Evolutionary conservation across 192 early-diverging fungal species (phyloP).

Genomic region (Mortierella alpina): DNA sequence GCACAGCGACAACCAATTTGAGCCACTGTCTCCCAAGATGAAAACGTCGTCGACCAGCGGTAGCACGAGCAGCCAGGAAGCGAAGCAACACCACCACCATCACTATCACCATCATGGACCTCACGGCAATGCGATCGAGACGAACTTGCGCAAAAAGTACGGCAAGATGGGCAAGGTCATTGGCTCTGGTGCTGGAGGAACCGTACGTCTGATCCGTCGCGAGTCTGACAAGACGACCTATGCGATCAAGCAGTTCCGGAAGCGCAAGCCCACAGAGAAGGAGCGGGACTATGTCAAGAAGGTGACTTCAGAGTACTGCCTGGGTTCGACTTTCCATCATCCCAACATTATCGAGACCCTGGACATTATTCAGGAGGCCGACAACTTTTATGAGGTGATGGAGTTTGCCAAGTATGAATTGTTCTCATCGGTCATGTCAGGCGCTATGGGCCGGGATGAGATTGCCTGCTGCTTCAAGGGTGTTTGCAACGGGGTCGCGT

Average conservation of each 20-base stretch:
- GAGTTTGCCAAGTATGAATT: conserved; percentile 94
- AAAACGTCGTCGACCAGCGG: background rate
- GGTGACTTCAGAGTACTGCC: conserved; percentile 86
- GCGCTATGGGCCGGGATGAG: conserved; percentile 79
- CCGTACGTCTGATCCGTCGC: conserved; percentile 74
- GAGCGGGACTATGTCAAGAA: conserved; percentile 85
- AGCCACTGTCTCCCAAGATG: background rate
- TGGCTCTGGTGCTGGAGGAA: conserved; percentile 78
- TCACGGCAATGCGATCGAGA: conserved; percentile 33
- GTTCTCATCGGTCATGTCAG: conserved; percentile 81
- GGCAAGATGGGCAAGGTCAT: conserved; percentile 71
- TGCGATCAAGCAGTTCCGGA: conserved; percentile 86
- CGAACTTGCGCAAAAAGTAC: conserved; percentile 60
- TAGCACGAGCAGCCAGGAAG: too few relatives aligned
- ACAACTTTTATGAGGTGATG: conserved; percentile 81
- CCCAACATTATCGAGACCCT: conserved; percentile 83
- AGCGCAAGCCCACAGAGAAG: conserved; percentile 70
- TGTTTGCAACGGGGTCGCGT: conserved; percentile 82
- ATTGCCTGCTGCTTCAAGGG: conserved; percentile 92
- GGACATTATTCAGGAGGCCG: conserved; percentile 77
- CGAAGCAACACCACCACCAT: too few relatives aligned
- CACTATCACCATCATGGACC: background rate
- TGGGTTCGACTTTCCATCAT: conserved; percentile 79
- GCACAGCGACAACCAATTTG: too few relatives aligned
- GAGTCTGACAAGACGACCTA: conserved; percentile 71